Evolutionary conservation across 108 stramenopile species (phyloP).

Genomic region (Stephanodiscus triporus): DNA sequence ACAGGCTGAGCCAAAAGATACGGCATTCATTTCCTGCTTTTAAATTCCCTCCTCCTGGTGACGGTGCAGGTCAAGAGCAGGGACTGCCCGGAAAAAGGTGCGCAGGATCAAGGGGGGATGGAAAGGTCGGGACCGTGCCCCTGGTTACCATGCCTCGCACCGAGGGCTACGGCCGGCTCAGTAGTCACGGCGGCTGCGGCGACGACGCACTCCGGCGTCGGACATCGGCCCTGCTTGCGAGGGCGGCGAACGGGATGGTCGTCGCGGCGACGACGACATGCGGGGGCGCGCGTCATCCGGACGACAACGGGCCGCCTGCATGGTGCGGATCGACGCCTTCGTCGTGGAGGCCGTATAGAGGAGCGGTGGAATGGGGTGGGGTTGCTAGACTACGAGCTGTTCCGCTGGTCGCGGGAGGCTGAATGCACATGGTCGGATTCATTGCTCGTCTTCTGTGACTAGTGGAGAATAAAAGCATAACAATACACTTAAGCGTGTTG

Average conservation of each 20-base stretch:
- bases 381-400: conserved; percentile 16
- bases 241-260: too few species aligned
- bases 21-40: not conserved
- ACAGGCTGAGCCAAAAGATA: conserved; percentile 20
- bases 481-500: too few species aligned
- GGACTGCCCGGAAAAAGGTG: not conserved
- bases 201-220: not conserved
- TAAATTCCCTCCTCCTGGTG: conserved; percentile 1
- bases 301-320: not conserved
- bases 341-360: conserved; percentile 46
- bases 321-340: conserved; percentile 1
- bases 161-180: conserved; percentile 13
- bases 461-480: too few species aligned
- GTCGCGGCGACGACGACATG: too few species aligned
- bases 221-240: too few species aligned
- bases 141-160: conserved; percentile 4
- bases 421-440: conserved; percentile 23
- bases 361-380: conserved; percentile 44
- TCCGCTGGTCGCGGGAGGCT: conserved; percentile 38
- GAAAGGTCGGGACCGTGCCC: not conserved
- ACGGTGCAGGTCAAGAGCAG: not conserved
- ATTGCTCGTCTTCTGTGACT: conserved; percentile 4
- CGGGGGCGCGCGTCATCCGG: too few species aligned
- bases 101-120: not conserved
- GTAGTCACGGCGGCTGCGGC: conserved; percentile 9